phyloP scores from a whole-genome alignment of 2,329 filamentous ascomycete genomes.

The Graphilbum sp. region DNA sequence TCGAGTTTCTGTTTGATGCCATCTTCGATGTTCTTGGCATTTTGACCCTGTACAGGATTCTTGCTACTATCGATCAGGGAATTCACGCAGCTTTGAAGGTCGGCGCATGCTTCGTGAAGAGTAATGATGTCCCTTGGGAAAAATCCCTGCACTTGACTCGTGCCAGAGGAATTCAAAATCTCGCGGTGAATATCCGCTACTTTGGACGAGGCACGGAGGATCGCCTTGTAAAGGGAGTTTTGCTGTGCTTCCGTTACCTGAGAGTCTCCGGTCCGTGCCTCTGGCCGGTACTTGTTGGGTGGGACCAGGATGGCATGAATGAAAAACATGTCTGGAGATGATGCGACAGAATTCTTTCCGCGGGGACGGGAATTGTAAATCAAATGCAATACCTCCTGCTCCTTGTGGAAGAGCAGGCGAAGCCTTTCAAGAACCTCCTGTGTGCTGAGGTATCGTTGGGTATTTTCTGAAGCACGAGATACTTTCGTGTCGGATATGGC shows the following conservation, averaged over 20 bases:
- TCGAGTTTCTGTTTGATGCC: slow-evolving; percentile 96
- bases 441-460: slow-evolving; percentile 55
- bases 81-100: slow-evolving; percentile 80
- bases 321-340: slow-evolving; percentile 90
- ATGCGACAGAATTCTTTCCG: slow-evolving; percentile 35
- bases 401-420: slow-evolving; percentile 66
- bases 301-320: slow-evolving; percentile 73
- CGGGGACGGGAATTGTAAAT: slow-evolving; percentile 63
- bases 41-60: slow-evolving; percentile 64
- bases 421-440: slow-evolving; percentile 72
- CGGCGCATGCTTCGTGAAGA: slow-evolving; percentile 66
- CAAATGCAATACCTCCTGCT: slow-evolving; percentile 69
- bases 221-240: slow-evolving; percentile 74
- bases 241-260: slow-evolving; percentile 78
- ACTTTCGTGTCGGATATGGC: slow-evolving; percentile 26
- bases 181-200: slow-evolving; percentile 62
- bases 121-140: slow-evolving; percentile 48
- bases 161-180: slow-evolving; percentile 26
- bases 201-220: slow-evolving; percentile 57
- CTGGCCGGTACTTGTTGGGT: slow-evolving; percentile 80
- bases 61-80: slow-evolving; percentile 81
- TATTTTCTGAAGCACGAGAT: slow-evolving; percentile 13
- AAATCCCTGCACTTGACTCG: slow-evolving; percentile 11
- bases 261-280: slow-evolving; percentile 63
- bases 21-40: slow-evolving; percentile 66